Base-by-base conservation (phyloP, 495 filamentous ascomycete species). In the Aspergillus cavernicola region DNA sequence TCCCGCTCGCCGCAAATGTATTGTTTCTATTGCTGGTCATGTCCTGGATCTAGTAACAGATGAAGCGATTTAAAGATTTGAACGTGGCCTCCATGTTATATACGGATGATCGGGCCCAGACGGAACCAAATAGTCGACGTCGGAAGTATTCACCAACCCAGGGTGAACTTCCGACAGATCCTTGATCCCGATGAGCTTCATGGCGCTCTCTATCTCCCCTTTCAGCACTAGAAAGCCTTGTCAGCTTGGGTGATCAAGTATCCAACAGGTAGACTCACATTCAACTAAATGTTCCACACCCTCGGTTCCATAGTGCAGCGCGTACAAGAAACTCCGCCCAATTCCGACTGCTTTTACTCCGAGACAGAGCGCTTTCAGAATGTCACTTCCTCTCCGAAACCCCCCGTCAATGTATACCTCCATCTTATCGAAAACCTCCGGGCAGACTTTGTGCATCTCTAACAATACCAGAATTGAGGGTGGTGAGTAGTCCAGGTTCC, bases 361-460 rank as follows among this genome's bases (percentile, higher is more conserved):
- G 0, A 88, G 63, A 59, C 81, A 86, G 37, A 88, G 49, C 0
- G 81, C 82, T 66, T 88, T 88, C 42, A 88, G 76, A 19, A 87
- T 80, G 63, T 88, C 85, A 6, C 78, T 81, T 1, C 85, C 85
- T 2, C 83, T 66, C 16, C 68, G 72, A 2, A 88, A 73, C 0
- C 85, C 85, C 0, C 84, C 86, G 51, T 90, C 86, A 5, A 88
- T 65, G 43, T 74, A 80, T 4, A 90, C 76, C 56, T 89, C 82
- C 65, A 88, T 70, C 55, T 67, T 66, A 4, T 77, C 72, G 57
- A 88, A 85, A 2, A 88, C 63, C 58, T 82, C 69, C 0, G 85
- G 85, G 50, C 79, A 86, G 45, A 71, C 71, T 54, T 71, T 73
- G 42, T 81, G 82, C 39, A 88, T 62, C 61, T 89, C 86, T 19